A percentile compares a stretch with the other conserved stretches of the same genome.
Evolutionary conservation across 2,329 filamentous ascomycete genomes (phyloP).

Genomic region (Seiridium cupressi): DNA sequence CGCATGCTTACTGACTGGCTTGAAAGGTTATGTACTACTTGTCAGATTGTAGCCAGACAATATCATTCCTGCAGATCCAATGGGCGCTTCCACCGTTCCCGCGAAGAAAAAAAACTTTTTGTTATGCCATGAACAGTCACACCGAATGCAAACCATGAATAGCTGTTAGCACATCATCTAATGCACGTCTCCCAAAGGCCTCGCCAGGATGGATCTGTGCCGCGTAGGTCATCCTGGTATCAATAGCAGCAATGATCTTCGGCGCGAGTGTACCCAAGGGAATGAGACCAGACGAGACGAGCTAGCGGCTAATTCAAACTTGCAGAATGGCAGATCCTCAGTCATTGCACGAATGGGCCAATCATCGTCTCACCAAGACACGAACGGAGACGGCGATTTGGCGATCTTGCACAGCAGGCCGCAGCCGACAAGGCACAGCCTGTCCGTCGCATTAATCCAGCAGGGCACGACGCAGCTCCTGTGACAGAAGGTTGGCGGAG

Average conservation of each 20-base stretch:
- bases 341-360: slow-evolving; percentile 14
- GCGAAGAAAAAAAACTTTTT: neutral
- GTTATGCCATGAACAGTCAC: neutral
- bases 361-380: slow-evolving; percentile 14
- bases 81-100: neutral
- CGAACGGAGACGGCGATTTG: slow-evolving; percentile 20
- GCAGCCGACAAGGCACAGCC: slow-evolving; percentile 12
- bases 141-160: neutral
- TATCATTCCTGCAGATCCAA: neutral
- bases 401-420: slow-evolving; percentile 16
- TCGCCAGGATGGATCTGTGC: neutral
- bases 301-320: slow-evolving; percentile 13
- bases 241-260: slow-evolving; percentile 4
- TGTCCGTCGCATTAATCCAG: slow-evolving; percentile 21
- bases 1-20: neutral
- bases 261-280: slow-evolving; percentile 4
- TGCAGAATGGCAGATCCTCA: slow-evolving; percentile 21
- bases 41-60: neutral
- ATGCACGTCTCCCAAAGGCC: neutral
- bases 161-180: neutral
- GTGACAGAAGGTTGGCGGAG: slow-evolving; percentile 23
- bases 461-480: slow-evolving; percentile 24
- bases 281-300: slow-evolving; percentile 9
- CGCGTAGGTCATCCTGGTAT: neutral
- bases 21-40: neutral